Conservation (phyloP, 1,284 basidiomycete genomes). For the Schizophyllum amplum region DNA sequence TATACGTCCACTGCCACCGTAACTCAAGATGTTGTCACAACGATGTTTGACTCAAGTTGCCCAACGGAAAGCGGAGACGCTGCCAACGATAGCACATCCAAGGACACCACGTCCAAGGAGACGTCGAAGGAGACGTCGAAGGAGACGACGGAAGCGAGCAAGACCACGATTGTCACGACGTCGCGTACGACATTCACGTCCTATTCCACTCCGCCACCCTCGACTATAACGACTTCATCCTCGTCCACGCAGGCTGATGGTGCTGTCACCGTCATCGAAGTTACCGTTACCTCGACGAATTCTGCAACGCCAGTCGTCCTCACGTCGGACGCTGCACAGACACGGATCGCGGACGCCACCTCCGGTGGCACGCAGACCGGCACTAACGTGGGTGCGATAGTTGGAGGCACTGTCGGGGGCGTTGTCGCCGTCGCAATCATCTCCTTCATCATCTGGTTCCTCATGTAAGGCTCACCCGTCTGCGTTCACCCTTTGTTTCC, state of each 20-base stretch:
- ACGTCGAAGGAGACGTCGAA: neutral
- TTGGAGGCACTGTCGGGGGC: conserved; percentile 46
- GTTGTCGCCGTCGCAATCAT: conserved; percentile 36
- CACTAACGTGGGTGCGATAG: conserved; percentile 34
- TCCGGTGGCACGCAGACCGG: conserved; percentile 8
- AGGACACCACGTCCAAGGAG: neutral
- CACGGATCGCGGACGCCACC: conserved; percentile 12
- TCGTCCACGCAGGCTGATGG: conserved; percentile 27
- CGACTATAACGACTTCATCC: conserved; percentile 13
- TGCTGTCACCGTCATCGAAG: conserved; percentile 20
- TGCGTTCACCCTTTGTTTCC: conserved; percentile 6
- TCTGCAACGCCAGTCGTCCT: conserved; percentile 14
- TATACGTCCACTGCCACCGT: conserved; percentile 23
- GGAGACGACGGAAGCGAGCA: neutral
- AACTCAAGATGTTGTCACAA: conserved; percentile 18
- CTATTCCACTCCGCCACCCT: conserved; percentile 11
- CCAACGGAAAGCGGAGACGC: neutral
- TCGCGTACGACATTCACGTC: conserved; percentile 1
- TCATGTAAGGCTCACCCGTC: conserved; percentile 30
- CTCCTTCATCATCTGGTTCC: conserved; percentile 37
- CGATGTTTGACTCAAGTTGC: conserved; percentile 21
- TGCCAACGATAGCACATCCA: neutral
- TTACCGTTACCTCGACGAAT: conserved; percentile 22
- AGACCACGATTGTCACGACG: neutral
- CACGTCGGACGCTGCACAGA: conserved; percentile 8